Base-by-base conservation (phyloP, 2,329 filamentous ascomycete genomes). In the Stachybotrys elegans region DNA sequence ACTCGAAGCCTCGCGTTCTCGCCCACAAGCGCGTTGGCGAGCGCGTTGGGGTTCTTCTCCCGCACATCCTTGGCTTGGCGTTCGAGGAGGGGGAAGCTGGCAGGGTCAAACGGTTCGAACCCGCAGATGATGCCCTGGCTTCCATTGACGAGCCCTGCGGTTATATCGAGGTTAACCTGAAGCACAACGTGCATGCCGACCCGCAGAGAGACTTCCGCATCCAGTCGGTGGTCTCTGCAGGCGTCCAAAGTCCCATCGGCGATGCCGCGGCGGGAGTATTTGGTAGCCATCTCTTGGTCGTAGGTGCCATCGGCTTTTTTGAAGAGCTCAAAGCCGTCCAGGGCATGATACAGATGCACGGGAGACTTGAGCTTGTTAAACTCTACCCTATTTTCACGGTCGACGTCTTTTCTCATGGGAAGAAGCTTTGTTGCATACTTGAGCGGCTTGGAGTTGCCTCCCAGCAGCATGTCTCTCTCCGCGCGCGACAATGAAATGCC, bases 381-480 rank as follows among this genome's bases (percentile, higher is more conserved):
- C 5, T 45, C 34, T 2, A 14, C 6, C 1, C 1, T 0, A 27
- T 57, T 57, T 17, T 53, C 25, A 1, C 22, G 4, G 0, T 31
- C 1, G 2, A 52, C 50, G 37, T 56, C 46, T 2, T 6, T 4
- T 17, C 22, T 49, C 1, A 38, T 53, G 11, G 45, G 48, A 2
- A 51, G 42, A 8, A 59, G 43, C 4, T 29, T 34, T 2, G 51
- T 51, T 1, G 50, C 55, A 14, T 29, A 9, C 6, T 49, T 45
- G 0, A 60, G 51, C 0, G 68, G 68, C 5, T 69, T 57, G 4
- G 65, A 68, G 0, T 60, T 47, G 42, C 76, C 71, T 19, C 75
- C 61, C 44, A 78, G 63, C 0, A 81, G 61, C 0, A 70, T 57
- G 1, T 65, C 42, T 4, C 59, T 60, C 8, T 78, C 73, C 0